Evolutionary conservation across 352 stramenopile species (phyloP), one percentile per base, ranked within the genome.

Genomic region (Phytophthora citricola): DNA sequence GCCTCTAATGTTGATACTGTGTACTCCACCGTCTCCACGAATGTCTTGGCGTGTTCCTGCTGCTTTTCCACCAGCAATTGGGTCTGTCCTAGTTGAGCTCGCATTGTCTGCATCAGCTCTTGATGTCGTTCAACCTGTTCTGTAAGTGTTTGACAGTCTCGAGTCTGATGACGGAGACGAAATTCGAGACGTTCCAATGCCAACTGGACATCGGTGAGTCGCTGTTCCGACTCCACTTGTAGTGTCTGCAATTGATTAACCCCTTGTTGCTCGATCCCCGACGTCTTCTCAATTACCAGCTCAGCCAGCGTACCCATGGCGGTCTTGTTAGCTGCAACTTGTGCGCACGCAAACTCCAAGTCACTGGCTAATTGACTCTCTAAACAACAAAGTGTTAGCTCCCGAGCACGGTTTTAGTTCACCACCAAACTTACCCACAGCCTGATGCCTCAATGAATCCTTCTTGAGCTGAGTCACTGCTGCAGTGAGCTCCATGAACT

Each of bases 151-250:
- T 85, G 71, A 14, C 71, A 87, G 48, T 89, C 78, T 0, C 79
- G 77, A 10, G 76, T 34, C 39, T 89, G 82, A 50, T 91, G 82
- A 27, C 82, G 84, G 56, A 89, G 80, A n/a, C 78, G 75, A n/a
- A 91, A 89, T 51, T 91, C 82, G n/a, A 91, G 65, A 17, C 78
- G 75, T 39, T 91, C 73, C 14, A 89, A 66, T 8, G 76, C 65
- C 27, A 85, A 41, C 31, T 81, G 75, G 17, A 84, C 38, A 22
- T 87, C 79, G 9, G 71, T 81, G 17, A 87, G 66, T 20, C 58
- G 72, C 29, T 87, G 73, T 3, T 79, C 67, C 9, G 62, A 80
- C 27, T 87, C 78, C 4, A 89, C 70, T 22, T 84, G 73, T 32
- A 85, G 40, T 9, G 74, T 47, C 45, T 87, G 78, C 26, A 90